Evolutionary conservation across 2,329 filamentous ascomycete species (phyloP), one percentile per base, ranked within the genome.

Genomic region (Alternaria brassicicola): DNA sequence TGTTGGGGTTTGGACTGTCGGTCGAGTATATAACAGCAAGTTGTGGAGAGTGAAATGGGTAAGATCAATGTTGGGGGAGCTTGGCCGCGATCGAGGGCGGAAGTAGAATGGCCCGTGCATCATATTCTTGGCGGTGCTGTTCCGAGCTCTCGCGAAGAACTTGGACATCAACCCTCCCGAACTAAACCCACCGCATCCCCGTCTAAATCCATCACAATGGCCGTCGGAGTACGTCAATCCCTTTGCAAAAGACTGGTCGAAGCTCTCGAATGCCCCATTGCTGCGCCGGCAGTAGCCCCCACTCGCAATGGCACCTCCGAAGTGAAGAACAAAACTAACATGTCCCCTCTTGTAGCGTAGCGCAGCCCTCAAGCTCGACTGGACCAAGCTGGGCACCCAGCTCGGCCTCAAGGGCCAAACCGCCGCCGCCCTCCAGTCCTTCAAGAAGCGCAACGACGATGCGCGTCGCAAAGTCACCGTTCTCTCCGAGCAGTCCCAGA

Each of bases 371-470:
- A 99, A 98, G 88, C 88, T 99, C 86, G 95, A 99, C 89, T 99
- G 95, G 95, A 88, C 88, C 84, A 95, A 96, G 85, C 88, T 99
- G 78, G 90, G 90, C 82, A 88, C 87, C 83, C 96, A 94, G 78
- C 93, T 99, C 76, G 94, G 94, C 80, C 92, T 99, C 81, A 92
- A 92, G 81, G 95, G 95, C 80, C 91, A 93, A 84, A 99, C 95
- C 71, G 93, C 92, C 71, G 83, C 89, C 75, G 90, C 94, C 63
- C 92, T 99, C 63, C 90, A 94, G 80, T 87, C 92, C 69, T 99
- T 99, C 90, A 99, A 99, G 88, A 95, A 97, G 89, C 93, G 95
- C 84, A 97, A 98, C 86, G 95, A 99, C 79, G 93, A 97, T 80
- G 94, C 92, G 78, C 93, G 94, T 83, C 94, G 95, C 85, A 94